Base-by-base conservation (phyloP, 805 yeast species). In the Clavispora vitiphila region DNA sequence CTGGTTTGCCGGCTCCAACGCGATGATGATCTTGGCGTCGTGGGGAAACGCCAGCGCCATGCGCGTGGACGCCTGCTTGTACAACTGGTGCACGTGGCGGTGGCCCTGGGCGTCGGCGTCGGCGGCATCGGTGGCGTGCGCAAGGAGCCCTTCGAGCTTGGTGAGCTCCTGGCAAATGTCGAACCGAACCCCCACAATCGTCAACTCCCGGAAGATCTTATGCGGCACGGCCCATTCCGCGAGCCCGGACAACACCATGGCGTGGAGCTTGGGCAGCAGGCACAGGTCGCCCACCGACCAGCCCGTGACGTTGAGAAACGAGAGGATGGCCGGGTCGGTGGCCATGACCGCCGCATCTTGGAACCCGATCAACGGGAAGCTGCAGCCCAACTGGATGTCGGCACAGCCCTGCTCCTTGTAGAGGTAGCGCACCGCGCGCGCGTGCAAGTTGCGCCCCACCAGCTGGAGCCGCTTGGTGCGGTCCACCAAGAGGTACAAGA, bases 171-270 rank as follows among this genome's bases (percentile, higher is more conserved):
- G 64, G 50, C 80, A 72, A n/a, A 78, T 65, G 50, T 77, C 81
- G 56, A 79, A 78, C 46, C 77, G 60, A 11, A 78, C 73, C 3
- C 82, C 81, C 30, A 77, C 76, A 42, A 77, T 74, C 63, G 74
- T 76, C 47, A 79, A 64, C 46, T 76, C 80, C 38, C 74, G 60
- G 32, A 77, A 74, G 6, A 78, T 68, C 48, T 76, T 76, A 43
- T 73, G 69, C 2, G 81, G 74, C 5, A 79, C 78, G 45, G 57
- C 65, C 83, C 83, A 78, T 23, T 60, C 55, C 4, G 58, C 56
- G 21, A 77, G 51, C 38, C 72, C 54, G 14, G 69, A 55, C 39
- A 79, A 54, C 12, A 67, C 50, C 71, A 78, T 62, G 4, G 74
- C 55, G 41, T 64, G 59, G 29, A 48, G 62, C 44, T 47, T 58